A percentile compares a stretch with the other conserved stretches of the same genome.
Conservation (phyloP, 2,329 filamentous ascomycete genomes). For the Fusarium chaquense region DNA sequence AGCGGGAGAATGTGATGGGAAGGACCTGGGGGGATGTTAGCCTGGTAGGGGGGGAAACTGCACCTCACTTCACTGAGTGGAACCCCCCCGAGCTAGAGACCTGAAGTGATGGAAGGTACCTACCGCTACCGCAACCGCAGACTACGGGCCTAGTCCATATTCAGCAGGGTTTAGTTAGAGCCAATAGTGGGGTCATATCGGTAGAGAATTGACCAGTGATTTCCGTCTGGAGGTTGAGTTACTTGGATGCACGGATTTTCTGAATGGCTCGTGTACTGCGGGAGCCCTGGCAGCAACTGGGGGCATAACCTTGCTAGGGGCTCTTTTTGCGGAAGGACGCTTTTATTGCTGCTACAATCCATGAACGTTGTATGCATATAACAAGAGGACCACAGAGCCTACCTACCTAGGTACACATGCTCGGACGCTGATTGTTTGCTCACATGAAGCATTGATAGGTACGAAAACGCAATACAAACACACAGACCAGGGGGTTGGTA, state of each 20-base stretch:
- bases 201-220: slow-evolving; percentile 21
- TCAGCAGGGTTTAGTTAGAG: slow-evolving; percentile 32
- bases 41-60: slow-evolving; percentile 44
- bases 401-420: background rate
- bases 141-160: slow-evolving; percentile 29
- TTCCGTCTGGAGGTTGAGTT: slow-evolving; percentile 14
- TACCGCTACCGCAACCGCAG: slow-evolving; percentile 2
- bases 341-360: background rate
- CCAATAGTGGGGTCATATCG: slow-evolving; percentile 22
- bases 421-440: slow-evolving; percentile 5
- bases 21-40: slow-evolving; percentile 29
- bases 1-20: slow-evolving; percentile 31
- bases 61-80: slow-evolving; percentile 34
- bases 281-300: slow-evolving; percentile 48
- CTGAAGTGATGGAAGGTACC: slow-evolving; percentile 2
- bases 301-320: slow-evolving; percentile 41
- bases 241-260: slow-evolving; percentile 20
- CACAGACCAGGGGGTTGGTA: background rate
- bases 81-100: slow-evolving; percentile 25
- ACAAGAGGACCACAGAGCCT: background rate
- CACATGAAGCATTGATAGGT: background rate
- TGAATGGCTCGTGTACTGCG: slow-evolving; percentile 44
- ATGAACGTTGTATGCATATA: background rate
- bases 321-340: slow-evolving; percentile 7
- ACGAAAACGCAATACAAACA: background rate